phyloP scores from a whole-genome alignment of 2,329 filamentous ascomycete genomes.

The Pseudofabraea citricarpa region DNA sequence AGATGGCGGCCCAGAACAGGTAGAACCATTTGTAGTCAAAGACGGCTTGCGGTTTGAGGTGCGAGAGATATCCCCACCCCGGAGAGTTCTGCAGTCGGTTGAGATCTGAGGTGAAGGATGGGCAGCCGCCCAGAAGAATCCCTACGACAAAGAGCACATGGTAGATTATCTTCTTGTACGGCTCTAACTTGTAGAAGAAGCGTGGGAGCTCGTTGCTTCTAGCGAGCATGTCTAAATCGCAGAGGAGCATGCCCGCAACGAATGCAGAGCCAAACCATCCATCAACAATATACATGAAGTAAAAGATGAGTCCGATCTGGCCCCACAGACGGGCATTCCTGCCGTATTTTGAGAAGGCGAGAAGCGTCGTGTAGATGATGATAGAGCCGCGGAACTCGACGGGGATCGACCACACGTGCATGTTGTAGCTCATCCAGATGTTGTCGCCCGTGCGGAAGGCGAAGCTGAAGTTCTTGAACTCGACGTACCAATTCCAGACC shows the following conservation, averaged over 20 bases:
- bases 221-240: constrained; percentile 55
- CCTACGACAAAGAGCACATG: constrained; percentile 46
- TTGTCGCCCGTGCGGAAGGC: constrained; percentile 53
- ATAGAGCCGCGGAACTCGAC: constrained; percentile 60
- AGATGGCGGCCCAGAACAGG: constrained; percentile 54
- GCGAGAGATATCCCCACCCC: constrained; percentile 36
- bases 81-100: constrained; percentile 45
- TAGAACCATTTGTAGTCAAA: constrained; percentile 66
- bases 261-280: constrained; percentile 60
- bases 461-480: constrained; percentile 67
- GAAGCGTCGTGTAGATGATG: constrained; percentile 49
- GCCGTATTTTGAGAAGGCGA: constrained; percentile 53
- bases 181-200: constrained; percentile 40
- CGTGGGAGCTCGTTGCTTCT: constrained; percentile 43
- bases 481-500: constrained; percentile 25
- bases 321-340: constrained; percentile 50
- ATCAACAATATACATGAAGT: constrained; percentile 65
- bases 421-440: constrained; percentile 53
- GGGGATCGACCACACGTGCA: constrained; percentile 60
- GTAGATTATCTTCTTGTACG: constrained; percentile 46
- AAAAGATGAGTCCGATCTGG: constrained; percentile 48
- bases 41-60: constrained; percentile 60
- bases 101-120: constrained; percentile 44
- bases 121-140: constrained; percentile 57
- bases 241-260: constrained; percentile 54